Base-by-base conservation (phyloP, 2,329 filamentous ascomycete species). In the Dactylellina sp. region DNA sequence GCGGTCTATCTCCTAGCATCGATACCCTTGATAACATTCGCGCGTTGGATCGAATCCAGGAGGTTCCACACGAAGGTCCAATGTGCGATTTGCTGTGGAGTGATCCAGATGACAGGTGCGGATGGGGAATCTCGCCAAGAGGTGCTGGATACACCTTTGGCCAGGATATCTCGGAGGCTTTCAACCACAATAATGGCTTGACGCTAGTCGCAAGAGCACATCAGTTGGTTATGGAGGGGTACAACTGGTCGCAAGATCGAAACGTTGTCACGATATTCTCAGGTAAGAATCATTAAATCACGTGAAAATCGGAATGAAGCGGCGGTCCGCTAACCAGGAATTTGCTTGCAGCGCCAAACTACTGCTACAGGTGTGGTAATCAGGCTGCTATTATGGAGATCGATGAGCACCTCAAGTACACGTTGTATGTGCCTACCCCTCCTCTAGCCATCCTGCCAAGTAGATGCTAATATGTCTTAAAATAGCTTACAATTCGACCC, bases 361-460 rank as follows among this genome's bases (percentile, higher is more conserved):
- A 99, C 86, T 99, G 94, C 85, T 98, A 99, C 86, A 89, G 95
- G 82, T 99, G 95, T 81, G 95, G 95, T 81, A 99, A 99, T 83
- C 95, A 98, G 83, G 95, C 95, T 66, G 95, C 95, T n/a, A 98
- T 99, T 82, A 99, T 99, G 95, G 95, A 98, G 84, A 99, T 99
- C 82, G 95, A 98, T 78, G 95, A 99, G 84, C 93, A 98, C 82
- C 85, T 99, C 81, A 98, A 99, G 86, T 99, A 98, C 84, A 98
- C 95, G 80, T 98, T 99, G 94, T 97, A 87, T 83, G 93, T 89
- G 49, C 32, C 9, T 32, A 32, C 28, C 32, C 35, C 18, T 25
- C n/a, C 37, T 37, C 20, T 14, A 2, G 40, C 16, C 12, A 55
- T 75, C 47, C 49, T 35, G 24, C 14, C 22, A 16, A 53, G n/a